Base-by-base conservation (phyloP, 202 grass and related monocot genomes). In the Panicum hallii region DNA sequence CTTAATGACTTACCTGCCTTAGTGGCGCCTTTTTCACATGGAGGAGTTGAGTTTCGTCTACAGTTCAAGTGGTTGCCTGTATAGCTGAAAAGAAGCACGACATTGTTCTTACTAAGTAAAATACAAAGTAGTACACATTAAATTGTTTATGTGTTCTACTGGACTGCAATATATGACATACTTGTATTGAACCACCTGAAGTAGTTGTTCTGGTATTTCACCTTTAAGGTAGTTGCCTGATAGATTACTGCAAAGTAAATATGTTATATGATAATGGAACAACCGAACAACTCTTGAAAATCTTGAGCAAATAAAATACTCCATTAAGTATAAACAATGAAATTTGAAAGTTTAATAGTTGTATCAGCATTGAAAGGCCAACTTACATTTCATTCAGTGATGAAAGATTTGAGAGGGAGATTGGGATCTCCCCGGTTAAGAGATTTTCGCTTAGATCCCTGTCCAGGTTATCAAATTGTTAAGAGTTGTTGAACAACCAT, bases 1-100 rank as follows among this genome's bases (percentile, higher is more conserved):
- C 19, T 74, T 78, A 28, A 26, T 76, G 40, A 65, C 53, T 74
- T 80, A 92, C 94, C 75, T 90, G 48, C 63, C 5, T 55, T 74
- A 60, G 38, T 16, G 14, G 26, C 42, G 64, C 5, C 40, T 89
- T 82, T 54, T 32, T 74, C 72, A 54, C 89, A 97, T 78, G 89
- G 28, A 75, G 36, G 52, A 75, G 43, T 49, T 40, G 86, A 84
- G 60, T 88, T 45, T 44, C 23, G 82, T 5, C 84, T 87, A 81
- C 94, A 97, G n/a, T 88, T 91, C 77, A 97, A 90, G 54, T 40
- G 76, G 63, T 91, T 97, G 67, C 77, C 87, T 67, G 84, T 89
- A 82, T 91, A 97, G 52, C 94, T 93, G 65, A 42, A 85, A 72
- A 67, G 22, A 47, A 53, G 36, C 5, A 84, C 69, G 84, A 65